phyloP scores from a whole-genome alignment of 1,139 yeast genomes.

The Nakaseomyces delphensis region DNA sequence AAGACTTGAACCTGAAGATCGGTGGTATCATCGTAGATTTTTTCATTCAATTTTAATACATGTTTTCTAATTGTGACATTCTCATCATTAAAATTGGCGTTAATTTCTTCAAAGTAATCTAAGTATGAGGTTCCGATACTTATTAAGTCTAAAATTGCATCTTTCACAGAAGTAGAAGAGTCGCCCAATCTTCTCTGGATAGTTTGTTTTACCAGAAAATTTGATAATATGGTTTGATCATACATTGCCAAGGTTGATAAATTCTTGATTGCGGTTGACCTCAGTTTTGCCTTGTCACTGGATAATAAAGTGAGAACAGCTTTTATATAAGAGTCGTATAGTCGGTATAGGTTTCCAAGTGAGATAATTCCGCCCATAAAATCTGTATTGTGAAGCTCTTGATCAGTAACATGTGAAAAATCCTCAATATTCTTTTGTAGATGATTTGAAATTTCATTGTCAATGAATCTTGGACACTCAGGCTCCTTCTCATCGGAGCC shows the following conservation, averaged over 20 bases:
- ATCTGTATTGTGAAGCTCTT: not conserved
- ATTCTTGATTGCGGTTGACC: slow-evolving; percentile 57
- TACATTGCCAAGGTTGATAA: slow-evolving; percentile 43
- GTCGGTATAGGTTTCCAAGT: slow-evolving; percentile 8
- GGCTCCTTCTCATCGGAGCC: not conserved
- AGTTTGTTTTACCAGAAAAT: slow-evolving; percentile 44
- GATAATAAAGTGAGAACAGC: slow-evolving; percentile 36
- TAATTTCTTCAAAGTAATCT: slow-evolving; percentile 45
- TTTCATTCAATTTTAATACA: slow-evolving; percentile 45
- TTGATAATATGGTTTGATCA: slow-evolving; percentile 43
- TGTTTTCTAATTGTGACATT: slow-evolving; percentile 60
- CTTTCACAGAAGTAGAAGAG: slow-evolving; percentile 62
- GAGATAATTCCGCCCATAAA: not conserved
- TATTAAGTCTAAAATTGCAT: slow-evolving; percentile 63
- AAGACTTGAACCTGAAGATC: slow-evolving; percentile 34
- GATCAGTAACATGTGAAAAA: not conserved
- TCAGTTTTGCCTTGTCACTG: slow-evolving; percentile 45
- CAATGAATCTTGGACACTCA: not conserved
- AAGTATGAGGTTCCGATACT: slow-evolving; percentile 39
- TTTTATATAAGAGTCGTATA: slow-evolving; percentile 47
- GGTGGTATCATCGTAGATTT: slow-evolving; percentile 38
- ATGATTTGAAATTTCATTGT: not conserved
- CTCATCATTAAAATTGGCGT: slow-evolving; percentile 38
- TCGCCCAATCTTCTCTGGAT: slow-evolving; percentile 48
- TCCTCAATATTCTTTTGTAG: not conserved